These are phyloP conservation scores for Penicillium hordei DNA, from an alignment of 2,329 filamentous ascomycete genomes.

Conservation along the genomic window DNA sequence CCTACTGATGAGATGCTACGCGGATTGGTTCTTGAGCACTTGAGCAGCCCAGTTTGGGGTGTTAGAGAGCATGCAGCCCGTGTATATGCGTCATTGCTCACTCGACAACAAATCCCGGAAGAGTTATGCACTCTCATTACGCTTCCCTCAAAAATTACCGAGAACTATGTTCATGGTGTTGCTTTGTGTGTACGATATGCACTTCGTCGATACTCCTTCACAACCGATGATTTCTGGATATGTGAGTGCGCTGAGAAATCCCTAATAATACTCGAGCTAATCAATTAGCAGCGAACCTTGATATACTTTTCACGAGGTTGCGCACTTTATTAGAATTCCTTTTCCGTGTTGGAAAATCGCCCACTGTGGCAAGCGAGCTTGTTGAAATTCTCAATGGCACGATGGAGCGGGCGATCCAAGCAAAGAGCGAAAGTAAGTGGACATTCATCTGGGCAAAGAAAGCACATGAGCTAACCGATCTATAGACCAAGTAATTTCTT, in stretches of 20 bases:
- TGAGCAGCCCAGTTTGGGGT: constrained; percentile 47
- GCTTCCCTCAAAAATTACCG: constrained; percentile 16
- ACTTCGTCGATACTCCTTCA: constrained; percentile 36
- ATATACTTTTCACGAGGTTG: constrained; percentile 27
- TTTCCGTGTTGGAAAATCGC: constrained; percentile 34
- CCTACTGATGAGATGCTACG: constrained; percentile 35
- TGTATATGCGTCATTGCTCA: constrained; percentile 43
- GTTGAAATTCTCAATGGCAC: constrained; percentile 41
- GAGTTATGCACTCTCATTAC: constrained; percentile 30
- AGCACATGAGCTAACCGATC: constrained; percentile 4
- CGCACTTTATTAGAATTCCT: constrained; percentile 26
- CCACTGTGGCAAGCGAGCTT: constrained; percentile 36
- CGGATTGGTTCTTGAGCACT: constrained; percentile 36
- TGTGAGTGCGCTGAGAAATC: constrained; percentile 25
- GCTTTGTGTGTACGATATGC: constrained; percentile 42
- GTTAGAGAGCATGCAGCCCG: constrained; percentile 49
- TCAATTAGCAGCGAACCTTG: constrained; percentile 28
- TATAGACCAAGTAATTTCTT: constrained; percentile 20
- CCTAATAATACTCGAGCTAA: constrained; percentile 6
- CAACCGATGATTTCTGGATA: constrained; percentile 35
- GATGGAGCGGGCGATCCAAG: constrained; percentile 35
- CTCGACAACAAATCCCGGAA: constrained; percentile 32
- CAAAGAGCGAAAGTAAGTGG: constrained; percentile 31
- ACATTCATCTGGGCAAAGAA: neutral
- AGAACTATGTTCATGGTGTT: constrained; percentile 45